Evolutionary conservation across 352 stramenopile genomes (phyloP).

Genomic region (Halophytophthora polymorphica): DNA sequence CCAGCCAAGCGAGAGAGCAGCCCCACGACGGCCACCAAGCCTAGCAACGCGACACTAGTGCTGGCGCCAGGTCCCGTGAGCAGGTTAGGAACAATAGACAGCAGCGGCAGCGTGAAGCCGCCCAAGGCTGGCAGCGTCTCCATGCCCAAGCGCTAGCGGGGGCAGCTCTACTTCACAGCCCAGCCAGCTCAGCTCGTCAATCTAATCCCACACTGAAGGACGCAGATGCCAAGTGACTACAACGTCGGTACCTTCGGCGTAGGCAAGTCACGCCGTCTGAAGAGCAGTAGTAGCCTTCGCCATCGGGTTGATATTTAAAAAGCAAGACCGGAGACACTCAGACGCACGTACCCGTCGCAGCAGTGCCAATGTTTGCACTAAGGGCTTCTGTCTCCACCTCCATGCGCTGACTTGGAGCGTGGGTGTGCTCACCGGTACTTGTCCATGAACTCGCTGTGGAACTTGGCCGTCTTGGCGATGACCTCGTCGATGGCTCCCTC

Average conservation of each 20-base stretch:
- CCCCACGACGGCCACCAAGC: slow-evolving; percentile 49
- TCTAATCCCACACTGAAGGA: not conserved
- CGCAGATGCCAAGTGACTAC: no score
- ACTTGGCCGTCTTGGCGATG: slow-evolving; percentile 92
- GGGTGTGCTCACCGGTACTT: slow-evolving; percentile 82
- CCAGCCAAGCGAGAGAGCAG: slow-evolving; percentile 68
- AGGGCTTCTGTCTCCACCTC: no score
- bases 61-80: slow-evolving; percentile 16
- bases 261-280: no score
- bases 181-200: not conserved
- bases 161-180: not conserved
- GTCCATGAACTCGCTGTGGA: slow-evolving; percentile 96
- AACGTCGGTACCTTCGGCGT: no score
- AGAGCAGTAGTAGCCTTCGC: no score
- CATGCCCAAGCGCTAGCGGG: slow-evolving; percentile 23
- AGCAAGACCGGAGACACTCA: not conserved
- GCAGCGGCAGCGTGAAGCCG: slow-evolving; percentile 18
- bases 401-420: no score
- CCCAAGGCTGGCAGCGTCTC: slow-evolving; percentile 18
- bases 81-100: slow-evolving; percentile 38
- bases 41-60: slow-evolving; percentile 21
- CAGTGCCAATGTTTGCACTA: not conserved
- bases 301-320: not conserved
- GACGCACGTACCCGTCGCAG: no score
- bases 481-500: slow-evolving; percentile 95